Evolutionary conservation across 2,329 filamentous ascomycete species (phyloP), one percentile per base, ranked within the genome.

Genomic region (Zalaria obscura): DNA sequence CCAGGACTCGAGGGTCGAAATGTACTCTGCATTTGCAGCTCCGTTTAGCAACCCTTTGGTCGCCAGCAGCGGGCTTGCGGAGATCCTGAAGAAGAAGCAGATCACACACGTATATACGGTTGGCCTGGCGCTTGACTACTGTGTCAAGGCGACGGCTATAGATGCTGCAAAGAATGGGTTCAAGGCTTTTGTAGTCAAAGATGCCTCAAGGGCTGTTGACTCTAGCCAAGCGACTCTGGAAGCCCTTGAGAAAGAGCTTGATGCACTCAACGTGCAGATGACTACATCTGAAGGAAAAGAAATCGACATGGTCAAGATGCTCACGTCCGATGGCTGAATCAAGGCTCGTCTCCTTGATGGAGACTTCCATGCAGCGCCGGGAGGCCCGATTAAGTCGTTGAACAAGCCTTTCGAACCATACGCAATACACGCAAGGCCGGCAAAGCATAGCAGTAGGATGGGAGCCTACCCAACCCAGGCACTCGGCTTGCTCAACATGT

Each of bases 21-120:
- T 95, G 83, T 96, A 95, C 63, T 89, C 82, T 47, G 87, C 81
- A 0, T 96, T 98, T 53, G 80, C 80, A 46, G 83, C 88, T 55
- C 83, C 84, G 0, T 89, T 95, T 52, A 62, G 62, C 33, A 69
- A 69, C 4, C 76, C 78, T 1, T 64, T 63, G 28, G 66, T 81
- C 9, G 66, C 65, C 26, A 76, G 63, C 52, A 79, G 74, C 52
- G 78, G 78, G 9, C 65, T 96, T 26, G 72, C 70, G 1, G 63
- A 55, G 1, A 55, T 67, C 38, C 59, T 98, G 50, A 69, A 60
- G 40, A 67, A 66, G 3, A 65, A 65, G 10, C 66, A 63, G 1
- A 66, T 93, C 27, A 86, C 83, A 4, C 74, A 93, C 58, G 83
- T 95, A 4, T 95, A 80, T 58, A 75, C 91, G 25, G 86, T 85